Percentiles rank a stretch among this genome's conserved stretches.
phyloP scores from a whole-genome alignment of 2,329 filamentous ascomycete species.

The Pyricularia sp. region DNA sequence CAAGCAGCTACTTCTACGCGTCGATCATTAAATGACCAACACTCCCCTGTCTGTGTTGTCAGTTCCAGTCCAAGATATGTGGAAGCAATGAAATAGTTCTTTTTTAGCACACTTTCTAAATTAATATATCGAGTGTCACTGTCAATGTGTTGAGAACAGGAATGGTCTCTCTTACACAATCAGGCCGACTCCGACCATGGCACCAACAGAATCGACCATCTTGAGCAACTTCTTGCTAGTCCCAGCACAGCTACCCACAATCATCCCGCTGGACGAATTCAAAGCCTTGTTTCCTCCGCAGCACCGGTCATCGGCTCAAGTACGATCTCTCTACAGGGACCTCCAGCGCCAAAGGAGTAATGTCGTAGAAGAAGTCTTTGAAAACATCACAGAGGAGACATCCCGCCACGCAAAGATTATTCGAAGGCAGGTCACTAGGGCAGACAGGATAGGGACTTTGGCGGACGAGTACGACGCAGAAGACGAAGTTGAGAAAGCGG shows the following conservation, averaged over 20 bases:
- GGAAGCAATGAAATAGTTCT: neutral
- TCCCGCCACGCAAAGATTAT: conserved; percentile 46
- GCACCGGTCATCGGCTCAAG: conserved; percentile 54
- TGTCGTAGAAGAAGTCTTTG: conserved; percentile 57
- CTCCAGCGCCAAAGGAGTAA: conserved; percentile 65
- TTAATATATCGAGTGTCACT: neutral
- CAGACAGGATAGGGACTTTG: conserved; percentile 38
- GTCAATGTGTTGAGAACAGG: neutral
- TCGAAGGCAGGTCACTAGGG: conserved; percentile 45
- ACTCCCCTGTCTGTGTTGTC: neutral
- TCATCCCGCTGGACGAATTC: conserved; percentile 68
- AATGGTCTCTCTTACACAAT: neutral
- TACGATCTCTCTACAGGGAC: conserved; percentile 67
- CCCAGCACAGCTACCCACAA: conserved; percentile 63
- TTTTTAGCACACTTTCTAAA: neutral
- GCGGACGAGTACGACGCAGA: conserved; percentile 51
- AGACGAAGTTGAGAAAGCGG: conserved; percentile 51
- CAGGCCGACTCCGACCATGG: conserved; percentile 38
- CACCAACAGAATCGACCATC: conserved; percentile 65
- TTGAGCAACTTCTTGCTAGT: conserved; percentile 70
- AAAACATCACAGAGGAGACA: conserved; percentile 56
- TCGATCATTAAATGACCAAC: neutral
- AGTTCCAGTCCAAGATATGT: neutral
- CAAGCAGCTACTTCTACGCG: neutral
- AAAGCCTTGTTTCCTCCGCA: conserved; percentile 64